Base-by-base conservation (phyloP, 345 rosid species). In the Rhodamnia argentea region DNA sequence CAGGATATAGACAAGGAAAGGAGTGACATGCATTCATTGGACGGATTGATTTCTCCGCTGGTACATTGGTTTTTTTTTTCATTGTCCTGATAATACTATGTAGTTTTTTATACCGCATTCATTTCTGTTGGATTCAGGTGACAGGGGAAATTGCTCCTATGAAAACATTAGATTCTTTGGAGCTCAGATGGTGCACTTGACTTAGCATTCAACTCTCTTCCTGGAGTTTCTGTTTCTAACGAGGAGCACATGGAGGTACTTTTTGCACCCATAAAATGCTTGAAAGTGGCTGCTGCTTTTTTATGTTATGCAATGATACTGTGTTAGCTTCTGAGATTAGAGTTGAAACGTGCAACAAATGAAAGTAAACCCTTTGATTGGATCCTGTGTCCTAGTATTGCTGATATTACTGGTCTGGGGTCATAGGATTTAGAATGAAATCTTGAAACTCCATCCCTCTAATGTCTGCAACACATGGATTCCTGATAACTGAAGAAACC, bases 1-100 rank as follows among this genome's bases (percentile, higher is more conserved):
- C 91, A 95, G 98, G 94, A 88, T 51, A 89, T 87, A 82, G 95
- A 93, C 87, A 85, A 92, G 88, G 91, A 88, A 32, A 90, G 89
- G 83, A 88, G 86, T 57, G 87, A 75, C 44, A 18, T 23, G n/a
- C 92, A 88, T 86, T 83, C 93, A 60, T 58, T 84, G 87, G 94
- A 81, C 51, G 87, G 92, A 87, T 90, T 90, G 86, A 89, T 87
- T 87, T 88, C 86, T 86, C 87, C 85, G 82, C 82, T 62, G 88
- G 92, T 91, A 53, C 78, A 70, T 64, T 26, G 29, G 74, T 89
- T 85, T 81, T 89, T 85, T 86, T 56, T 83, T 85, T 88, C 58
- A 57, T 54, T 87, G 83, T 75, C 64, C 18, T 51, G 56, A 87
- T 24, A 52, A 85, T 89, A 70, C 47, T 70, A 32, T 50, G 14